A percentile compares a stretch with the other conserved stretches of the same genome.
phyloP scores from a whole-genome alignment of 176 grass and related monocot genomes.

The Guadua angustifolia region DNA sequence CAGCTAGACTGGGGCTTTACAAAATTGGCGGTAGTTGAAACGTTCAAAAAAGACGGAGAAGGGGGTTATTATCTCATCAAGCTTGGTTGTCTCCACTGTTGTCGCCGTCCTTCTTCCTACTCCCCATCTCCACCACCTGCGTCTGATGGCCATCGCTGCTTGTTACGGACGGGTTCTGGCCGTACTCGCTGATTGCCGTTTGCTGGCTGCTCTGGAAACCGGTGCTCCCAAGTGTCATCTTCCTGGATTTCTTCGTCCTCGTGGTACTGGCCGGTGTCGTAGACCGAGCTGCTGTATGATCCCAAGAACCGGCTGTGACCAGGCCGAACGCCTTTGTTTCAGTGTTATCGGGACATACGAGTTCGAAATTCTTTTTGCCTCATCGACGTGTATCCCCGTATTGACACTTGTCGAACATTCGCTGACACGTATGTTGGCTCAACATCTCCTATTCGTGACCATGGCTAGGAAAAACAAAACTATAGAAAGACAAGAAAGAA shows the following conservation, averaged over 20 bases:
- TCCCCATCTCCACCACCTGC: slow-evolving; percentile 58
- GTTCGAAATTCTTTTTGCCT: too few species aligned
- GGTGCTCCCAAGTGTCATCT: slow-evolving; percentile 64
- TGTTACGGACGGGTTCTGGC: slow-evolving; percentile 54
- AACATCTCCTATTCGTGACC: too few species aligned
- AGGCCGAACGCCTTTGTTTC: slow-evolving; percentile 61
- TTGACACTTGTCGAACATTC: too few species aligned
- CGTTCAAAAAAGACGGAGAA: background rate
- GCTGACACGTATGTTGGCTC: too few species aligned
- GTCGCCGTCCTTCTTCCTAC: slow-evolving; percentile 52
- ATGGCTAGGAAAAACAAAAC: too few species aligned
- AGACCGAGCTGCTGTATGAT: slow-evolving; percentile 72
- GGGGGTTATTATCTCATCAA: slow-evolving; percentile 38
- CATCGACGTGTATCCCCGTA: too few species aligned
- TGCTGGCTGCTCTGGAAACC: slow-evolving; percentile 60
- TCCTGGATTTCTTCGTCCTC: slow-evolving; percentile 88
- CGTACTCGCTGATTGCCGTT: slow-evolving; percentile 66
- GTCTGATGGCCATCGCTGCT: slow-evolving; percentile 69
- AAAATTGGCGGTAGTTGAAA: slow-evolving; percentile 36
- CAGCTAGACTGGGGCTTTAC: slow-evolving; percentile 47
- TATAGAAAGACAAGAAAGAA: too few species aligned
- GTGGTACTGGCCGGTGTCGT: slow-evolving; percentile 69
- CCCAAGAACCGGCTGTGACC: slow-evolving; percentile 77
- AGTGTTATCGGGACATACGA: too few species aligned
- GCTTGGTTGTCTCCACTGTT: slow-evolving; percentile 10